Base-by-base conservation (phyloP, 192 early-diverging fungal species). In the Linnemannia schmuckeri region DNA sequence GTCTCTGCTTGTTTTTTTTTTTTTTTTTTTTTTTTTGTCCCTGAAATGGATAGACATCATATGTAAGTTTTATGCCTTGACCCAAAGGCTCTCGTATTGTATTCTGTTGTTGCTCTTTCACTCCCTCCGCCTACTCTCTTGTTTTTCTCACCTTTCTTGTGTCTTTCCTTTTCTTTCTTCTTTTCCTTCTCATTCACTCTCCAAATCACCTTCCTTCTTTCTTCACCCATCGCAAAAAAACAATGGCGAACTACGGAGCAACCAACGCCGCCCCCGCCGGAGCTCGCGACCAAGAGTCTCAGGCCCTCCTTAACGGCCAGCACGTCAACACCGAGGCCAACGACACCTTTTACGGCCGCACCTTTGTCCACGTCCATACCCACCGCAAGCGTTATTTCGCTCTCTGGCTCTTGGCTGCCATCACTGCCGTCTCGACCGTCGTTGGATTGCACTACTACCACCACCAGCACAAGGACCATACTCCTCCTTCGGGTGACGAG, bases 331-430 rank as follows among this genome's bases (percentile, higher is more conserved):
- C 46, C 1, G 71, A 81, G 41, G 85, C 75, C 75, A 81, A 81
- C 52, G 80, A 75, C 54, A 87, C 85, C 27, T 81, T 87, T 54
- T 87, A 81, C 33, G 79, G 85, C 33, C 79, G 85, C 57, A 87
- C 79, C 18, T 66, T 81, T 49, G 49, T 30, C 33, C 85, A 87
- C 42, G 85, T 87, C 66, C 47, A 72, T 24, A 72, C 69, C 41
- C 85, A 87, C 76, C 85, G 85, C 76, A 87, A 87, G 76, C 79
- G 85, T 5, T 87, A 87, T 52, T 87, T 87, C 70, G 72, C 76
- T 17, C 49, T 78, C 12, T 87, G 85, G 85, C 75, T 87, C 76
- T 42, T 81, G 2, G 80, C 70, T 20, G 76, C 76, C 57, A 27
- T 81, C 38, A 40, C 33, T 37, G 85, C 85, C 24, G 69, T 87